phyloP scores from a whole-genome alignment of 352 stramenopile genomes.

The Globisporangium perplexum region DNA sequence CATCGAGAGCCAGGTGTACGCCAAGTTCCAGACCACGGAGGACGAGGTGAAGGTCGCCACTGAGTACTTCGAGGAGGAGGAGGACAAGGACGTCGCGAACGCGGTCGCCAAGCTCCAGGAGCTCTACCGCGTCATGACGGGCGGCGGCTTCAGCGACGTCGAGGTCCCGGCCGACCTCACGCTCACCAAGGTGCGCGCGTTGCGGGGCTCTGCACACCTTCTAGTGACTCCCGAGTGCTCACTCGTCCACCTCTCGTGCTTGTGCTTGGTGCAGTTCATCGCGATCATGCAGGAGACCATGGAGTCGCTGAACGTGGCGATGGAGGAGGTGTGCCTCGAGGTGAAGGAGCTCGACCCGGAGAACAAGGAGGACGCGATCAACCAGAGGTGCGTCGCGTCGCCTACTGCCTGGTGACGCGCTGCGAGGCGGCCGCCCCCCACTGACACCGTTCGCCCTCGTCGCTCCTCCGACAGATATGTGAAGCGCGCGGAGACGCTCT shows the following conservation, averaged over 20 bases:
- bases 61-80: constrained; percentile 86
- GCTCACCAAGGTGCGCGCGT: constrained; percentile 48
- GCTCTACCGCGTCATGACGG: constrained; percentile 85
- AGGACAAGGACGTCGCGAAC: constrained; percentile 82
- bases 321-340: constrained; percentile 86
- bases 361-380: constrained; percentile 89
- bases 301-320: constrained; percentile 86
- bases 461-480: constrained; percentile 49
- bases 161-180: constrained; percentile 79
- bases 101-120: constrained; percentile 85
- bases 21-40: constrained; percentile 86
- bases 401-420: not conserved
- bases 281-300: constrained; percentile 89
- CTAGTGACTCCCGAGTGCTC: not conserved
- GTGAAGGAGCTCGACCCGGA: constrained; percentile 84
- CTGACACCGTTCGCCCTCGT: not conserved
- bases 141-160: constrained; percentile 72
- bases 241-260: not conserved
- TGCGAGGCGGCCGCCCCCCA: no score
- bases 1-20: constrained; percentile 85
- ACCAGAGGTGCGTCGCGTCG: constrained; percentile 51
- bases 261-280: constrained; percentile 46
- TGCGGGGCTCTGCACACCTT: not conserved
- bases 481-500: constrained; percentile 80
- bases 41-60: constrained; percentile 82